These are phyloP conservation scores for Skeletonema marinoi DNA, from an alignment of 108 stramenopile species.

Conservation along the genomic window DNA sequence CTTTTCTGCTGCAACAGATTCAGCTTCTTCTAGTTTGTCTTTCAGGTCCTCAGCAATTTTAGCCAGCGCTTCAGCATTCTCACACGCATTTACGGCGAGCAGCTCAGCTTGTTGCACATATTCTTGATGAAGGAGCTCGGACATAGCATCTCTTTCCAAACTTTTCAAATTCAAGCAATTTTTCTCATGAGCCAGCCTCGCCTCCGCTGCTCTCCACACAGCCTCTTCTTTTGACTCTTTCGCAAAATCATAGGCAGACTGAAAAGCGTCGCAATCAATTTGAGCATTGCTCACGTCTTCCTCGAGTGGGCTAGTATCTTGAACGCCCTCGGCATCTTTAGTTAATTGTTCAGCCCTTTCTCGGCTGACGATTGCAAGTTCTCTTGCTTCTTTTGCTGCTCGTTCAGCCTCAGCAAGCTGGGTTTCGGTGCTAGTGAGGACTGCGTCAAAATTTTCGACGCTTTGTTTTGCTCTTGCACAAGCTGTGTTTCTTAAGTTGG, in stretches of 20 bases:
- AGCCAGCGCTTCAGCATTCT: constrained; percentile 47
- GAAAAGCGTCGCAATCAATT: constrained; percentile 33
- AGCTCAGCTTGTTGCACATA: constrained; percentile 51
- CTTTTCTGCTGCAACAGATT: constrained; percentile 52
- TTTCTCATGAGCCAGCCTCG: constrained; percentile 59
- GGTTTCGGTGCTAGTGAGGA: constrained; percentile 55
- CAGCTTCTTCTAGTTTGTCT: constrained; percentile 35
- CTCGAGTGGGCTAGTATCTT: constrained; percentile 38
- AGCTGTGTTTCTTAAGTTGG: constrained; percentile 66
- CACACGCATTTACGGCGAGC: constrained; percentile 63
- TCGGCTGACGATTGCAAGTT: constrained; percentile 56
- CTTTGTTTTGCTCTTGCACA: constrained; percentile 64
- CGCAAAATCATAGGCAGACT: constrained; percentile 53
- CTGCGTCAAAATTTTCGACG: constrained; percentile 53
- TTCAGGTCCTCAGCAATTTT: constrained; percentile 46
- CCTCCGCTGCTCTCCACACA: constrained; percentile 49
- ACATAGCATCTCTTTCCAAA: constrained; percentile 59
- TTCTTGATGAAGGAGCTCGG: constrained; percentile 43
- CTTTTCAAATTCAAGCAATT: constrained; percentile 41
- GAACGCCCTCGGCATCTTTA: constrained; percentile 27
- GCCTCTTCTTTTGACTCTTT: constrained; percentile 52
- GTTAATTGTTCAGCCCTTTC: constrained; percentile 55
- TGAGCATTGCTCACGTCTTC: constrained; percentile 42
- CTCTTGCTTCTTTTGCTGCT: constrained; percentile 54
- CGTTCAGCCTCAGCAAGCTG: constrained; percentile 78